phyloP scores from a whole-genome alignment of 495 filamentous ascomycete genomes.

The Astrocystis sublimbata region DNA sequence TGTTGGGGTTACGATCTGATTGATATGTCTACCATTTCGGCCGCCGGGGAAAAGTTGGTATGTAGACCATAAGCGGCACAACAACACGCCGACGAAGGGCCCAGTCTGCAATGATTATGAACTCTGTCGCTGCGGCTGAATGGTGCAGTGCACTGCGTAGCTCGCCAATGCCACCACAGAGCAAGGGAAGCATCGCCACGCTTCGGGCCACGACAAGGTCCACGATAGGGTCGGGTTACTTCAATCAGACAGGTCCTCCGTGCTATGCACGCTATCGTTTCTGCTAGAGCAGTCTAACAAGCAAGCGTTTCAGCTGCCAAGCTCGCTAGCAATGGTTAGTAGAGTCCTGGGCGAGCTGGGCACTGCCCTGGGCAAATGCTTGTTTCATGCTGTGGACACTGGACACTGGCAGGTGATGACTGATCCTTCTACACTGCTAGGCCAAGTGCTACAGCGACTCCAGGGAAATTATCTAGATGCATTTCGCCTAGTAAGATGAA shows the following conservation, averaged over 20 bases:
- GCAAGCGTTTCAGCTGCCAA: slow-evolving; percentile 30
- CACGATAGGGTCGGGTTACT: too few relatives aligned
- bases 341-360: background rate
- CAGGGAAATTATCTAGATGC: too few relatives aligned
- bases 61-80: background rate
- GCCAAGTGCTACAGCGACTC: too few relatives aligned
- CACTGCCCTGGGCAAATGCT: too few relatives aligned
- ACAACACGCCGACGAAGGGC: background rate
- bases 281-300: background rate
- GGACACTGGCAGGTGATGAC: too few relatives aligned
- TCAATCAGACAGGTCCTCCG: too few relatives aligned
- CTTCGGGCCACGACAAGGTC: background rate
- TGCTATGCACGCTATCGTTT: background rate
- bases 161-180: background rate
- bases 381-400: too few relatives aligned
- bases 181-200: background rate
- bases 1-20: background rate
- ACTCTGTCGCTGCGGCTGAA: background rate
- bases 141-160: background rate
- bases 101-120: background rate
- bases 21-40: background rate
- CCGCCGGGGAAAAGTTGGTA: background rate
- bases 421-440: too few relatives aligned
- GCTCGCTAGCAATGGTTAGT: slow-evolving; percentile 28
- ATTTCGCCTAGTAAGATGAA: too few relatives aligned